Conservation (phyloP, 2,329 filamentous ascomycete species). For the Curvularia spicifera region DNA sequence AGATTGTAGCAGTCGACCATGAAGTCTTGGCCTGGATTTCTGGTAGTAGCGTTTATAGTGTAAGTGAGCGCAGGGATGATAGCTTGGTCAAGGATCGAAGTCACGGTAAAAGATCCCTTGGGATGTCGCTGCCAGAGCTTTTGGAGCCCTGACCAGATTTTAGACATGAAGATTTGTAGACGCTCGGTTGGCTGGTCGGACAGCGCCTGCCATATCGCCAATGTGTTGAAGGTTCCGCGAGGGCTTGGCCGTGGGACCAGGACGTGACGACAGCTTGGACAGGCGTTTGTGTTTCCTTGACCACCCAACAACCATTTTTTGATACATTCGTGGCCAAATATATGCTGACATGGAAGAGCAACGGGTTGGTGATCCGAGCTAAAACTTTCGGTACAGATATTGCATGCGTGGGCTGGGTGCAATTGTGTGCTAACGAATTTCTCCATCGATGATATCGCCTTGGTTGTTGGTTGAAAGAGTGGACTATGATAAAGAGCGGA, state of each 20-base stretch:
- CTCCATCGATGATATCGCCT: constrained; percentile 28
- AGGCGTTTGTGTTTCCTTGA: constrained; percentile 33
- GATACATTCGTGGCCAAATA: constrained; percentile 43
- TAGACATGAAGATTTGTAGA: constrained; percentile 27
- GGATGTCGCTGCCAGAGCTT: constrained; percentile 29
- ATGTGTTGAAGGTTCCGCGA: constrained; percentile 23
- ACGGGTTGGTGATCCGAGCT: constrained; percentile 35
- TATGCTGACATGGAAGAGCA: constrained; percentile 41
- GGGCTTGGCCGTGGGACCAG: constrained; percentile 23
- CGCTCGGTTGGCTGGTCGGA: constrained; percentile 31
- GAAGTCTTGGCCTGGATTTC: constrained; percentile 9
- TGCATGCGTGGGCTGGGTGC: constrained; percentile 34
- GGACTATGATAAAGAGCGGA: background rate
- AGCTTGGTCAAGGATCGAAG: constrained; percentile 26
- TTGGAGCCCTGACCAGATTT: constrained; percentile 30
- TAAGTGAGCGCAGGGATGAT: constrained; percentile 34
- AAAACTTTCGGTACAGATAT: constrained; percentile 39
- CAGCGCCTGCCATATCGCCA: constrained; percentile 37
- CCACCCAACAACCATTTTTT: constrained; percentile 35
- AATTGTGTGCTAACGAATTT: constrained; percentile 34
- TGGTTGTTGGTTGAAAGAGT: background rate
- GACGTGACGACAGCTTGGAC: constrained; percentile 37
- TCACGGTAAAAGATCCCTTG: constrained; percentile 26
- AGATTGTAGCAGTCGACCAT: constrained; percentile 36
- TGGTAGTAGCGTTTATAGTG: constrained; percentile 5